Evolutionary conservation across 352 stramenopile species (phyloP).

Genomic region (Phytopythium vexans): DNA sequence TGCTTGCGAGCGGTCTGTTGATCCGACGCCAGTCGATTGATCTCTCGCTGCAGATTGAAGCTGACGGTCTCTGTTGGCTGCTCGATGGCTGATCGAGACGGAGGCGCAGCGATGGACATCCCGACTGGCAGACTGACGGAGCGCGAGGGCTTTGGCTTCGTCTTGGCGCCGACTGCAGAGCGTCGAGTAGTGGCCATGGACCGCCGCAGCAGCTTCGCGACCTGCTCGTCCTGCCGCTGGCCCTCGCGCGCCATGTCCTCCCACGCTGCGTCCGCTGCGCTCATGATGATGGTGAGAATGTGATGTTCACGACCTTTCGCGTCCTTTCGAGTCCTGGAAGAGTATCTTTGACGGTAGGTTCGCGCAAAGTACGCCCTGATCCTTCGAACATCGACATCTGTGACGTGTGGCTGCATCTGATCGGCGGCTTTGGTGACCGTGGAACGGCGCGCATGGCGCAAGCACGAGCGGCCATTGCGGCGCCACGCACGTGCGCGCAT

Average conservation of each 20-base stretch:
- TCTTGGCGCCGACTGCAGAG: background rate
- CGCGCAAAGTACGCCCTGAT: too few species aligned
- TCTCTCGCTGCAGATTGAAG: slow-evolving; percentile 42
- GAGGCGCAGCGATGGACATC: background rate
- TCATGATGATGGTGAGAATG: slow-evolving; percentile 11
- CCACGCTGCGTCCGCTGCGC: slow-evolving; percentile 44
- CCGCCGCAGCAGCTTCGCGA: slow-evolving; percentile 36
- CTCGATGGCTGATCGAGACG: background rate
- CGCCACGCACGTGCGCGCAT: too few species aligned
- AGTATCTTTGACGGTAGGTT: too few species aligned
- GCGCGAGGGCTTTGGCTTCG: too few species aligned
- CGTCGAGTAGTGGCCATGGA: slow-evolving; percentile 20
- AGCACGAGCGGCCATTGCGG: too few species aligned
- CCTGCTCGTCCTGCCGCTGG: slow-evolving; percentile 13
- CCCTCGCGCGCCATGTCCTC: slow-evolving; percentile 40
- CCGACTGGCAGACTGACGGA: too few species aligned
- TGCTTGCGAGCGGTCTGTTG: slow-evolving; percentile 48
- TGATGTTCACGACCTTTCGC: too few species aligned
- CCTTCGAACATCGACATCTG: too few species aligned
- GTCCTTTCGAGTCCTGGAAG: background rate
- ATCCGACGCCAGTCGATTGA: slow-evolving; percentile 65
- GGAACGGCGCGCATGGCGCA: too few species aligned
- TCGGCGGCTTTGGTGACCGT: too few species aligned
- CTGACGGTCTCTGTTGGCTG: background rate
- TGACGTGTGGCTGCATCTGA: too few species aligned